Conservation (phyloP, 75 land plant species). For the Azolla pinnata region DNA sequence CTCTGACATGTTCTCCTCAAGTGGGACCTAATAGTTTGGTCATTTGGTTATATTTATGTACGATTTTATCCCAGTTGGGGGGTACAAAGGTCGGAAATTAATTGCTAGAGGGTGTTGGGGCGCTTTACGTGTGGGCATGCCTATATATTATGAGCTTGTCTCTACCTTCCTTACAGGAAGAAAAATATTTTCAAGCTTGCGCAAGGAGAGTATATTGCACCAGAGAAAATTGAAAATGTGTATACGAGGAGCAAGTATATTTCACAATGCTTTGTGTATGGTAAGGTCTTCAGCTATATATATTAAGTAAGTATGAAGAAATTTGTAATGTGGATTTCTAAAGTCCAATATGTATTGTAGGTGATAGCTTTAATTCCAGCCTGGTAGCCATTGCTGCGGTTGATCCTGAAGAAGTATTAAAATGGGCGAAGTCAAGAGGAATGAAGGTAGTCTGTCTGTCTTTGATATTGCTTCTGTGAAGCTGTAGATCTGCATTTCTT, state of each 20-base stretch:
- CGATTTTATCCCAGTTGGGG: too few relatives aligned
- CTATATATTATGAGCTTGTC: too few relatives aligned
- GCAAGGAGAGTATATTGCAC: conserved; percentile 98
- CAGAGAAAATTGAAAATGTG: conserved; percentile 98
- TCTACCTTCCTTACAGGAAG: conserved; percentile 46
- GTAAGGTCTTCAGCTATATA: conserved; percentile 27
- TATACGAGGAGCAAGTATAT: conserved; percentile 84
- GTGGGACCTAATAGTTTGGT: too few relatives aligned
- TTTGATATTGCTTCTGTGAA: not conserved
- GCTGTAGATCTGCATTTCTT: not conserved
- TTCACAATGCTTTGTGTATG: conserved; percentile 86
- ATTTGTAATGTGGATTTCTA: not conserved
- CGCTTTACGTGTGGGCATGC: too few relatives aligned
- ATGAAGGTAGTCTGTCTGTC: conserved; percentile 48
- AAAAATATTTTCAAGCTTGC: conserved; percentile 99
- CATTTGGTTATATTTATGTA: too few relatives aligned
- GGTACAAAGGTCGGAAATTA: too few relatives aligned
- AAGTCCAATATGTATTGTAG: conserved; percentile 20
- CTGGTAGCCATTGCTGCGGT: conserved; percentile 78
- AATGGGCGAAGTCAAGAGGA: conserved; percentile 83
- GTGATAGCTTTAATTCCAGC: conserved; percentile 87
- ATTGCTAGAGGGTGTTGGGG: too few relatives aligned
- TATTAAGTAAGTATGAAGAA: not conserved
- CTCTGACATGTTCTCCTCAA: too few relatives aligned
- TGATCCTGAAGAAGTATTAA: conserved; percentile 67